Evolutionary conservation across 1,284 basidiomycete genomes (phyloP), one percentile per base, ranked within the genome.

Genomic region (Gastroboletus turbinatus): DNA sequence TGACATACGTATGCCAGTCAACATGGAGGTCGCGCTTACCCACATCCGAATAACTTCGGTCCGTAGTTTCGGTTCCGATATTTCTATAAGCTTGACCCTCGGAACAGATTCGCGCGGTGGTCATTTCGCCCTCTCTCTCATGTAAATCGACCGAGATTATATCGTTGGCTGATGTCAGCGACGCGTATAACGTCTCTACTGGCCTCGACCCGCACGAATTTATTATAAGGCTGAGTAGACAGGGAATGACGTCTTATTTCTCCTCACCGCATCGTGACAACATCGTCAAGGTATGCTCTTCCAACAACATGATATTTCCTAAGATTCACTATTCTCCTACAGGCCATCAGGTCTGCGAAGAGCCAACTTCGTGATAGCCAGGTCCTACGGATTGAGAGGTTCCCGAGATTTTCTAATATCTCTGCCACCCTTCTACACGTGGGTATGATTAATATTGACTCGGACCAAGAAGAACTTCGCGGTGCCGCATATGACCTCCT

Each of bases 351-450:
- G 40, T 76, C 78, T 32, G 85, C 88, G 2, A 92, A 92, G 68
- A 82, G 82, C 30, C 81, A 80, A 29, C 76, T 88, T 66, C 84
- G 83, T 58, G 81, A 84, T 46, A 75, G 74, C 10, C 80, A 80
- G 35, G 72, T 82, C 10, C 76, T 82, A 2, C 76, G 85, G 5
- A 76, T 82, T 2, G 89, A 91, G 59, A 79, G 90, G 16, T 85
- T 87, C 58, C 83, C 89, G 14, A 81, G 89, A 43, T 85, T 92
- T 53, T 90, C 87, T 2, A 94, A 94, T 65, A 85, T 93, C 17
- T 88, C 90, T 10, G 90, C 92, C 0, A 90, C 90, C 0, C 73
- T 96, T 46, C 76, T 95, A 16, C 92, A 94, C 62, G 82, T 94
- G 36, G 90, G 90, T 11, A 80, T 96, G 70, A 76, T 92, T 32